Evolutionary conservation across 2,329 filamentous ascomycete genomes (phyloP), one percentile per base, ranked within the genome.

Genomic region (Sporothrix euskadiensis): DNA sequence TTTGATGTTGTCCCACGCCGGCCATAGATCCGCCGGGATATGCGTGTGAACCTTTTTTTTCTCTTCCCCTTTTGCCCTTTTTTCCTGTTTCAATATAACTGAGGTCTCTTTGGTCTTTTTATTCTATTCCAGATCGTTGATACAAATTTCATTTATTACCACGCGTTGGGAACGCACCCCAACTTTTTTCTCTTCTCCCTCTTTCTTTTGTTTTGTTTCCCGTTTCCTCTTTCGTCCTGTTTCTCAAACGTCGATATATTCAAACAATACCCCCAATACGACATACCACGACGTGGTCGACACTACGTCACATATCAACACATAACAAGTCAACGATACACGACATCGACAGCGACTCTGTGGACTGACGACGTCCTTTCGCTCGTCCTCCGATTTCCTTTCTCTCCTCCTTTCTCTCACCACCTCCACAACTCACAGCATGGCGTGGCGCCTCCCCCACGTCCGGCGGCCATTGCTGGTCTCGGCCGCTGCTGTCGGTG

Each of bases 401-500:
- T 41, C 22, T 44, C 65, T 8, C 19, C 26, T 35, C 26, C 26
- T 26, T 26, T 16, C 44, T 26, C 61, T 19, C 32, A 63, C 54
- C 9, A 10, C 30, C 47, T 32, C 49, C 65, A 44, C 44, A 26
- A 30, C 30, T 22, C 59, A 56, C 52, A 59, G 9, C 30, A 74
- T 74, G 73, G 73, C 73, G 9, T 70, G 63, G 65, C 70, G 70
- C 54, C 52, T 69, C 44, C 22, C 70, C 10, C 68, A 22, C 41
- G 61, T 68, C 22, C 70, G 70, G 70, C 70, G 73, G 35, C 73
- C 73, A 32, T 22, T 72, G 54, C 32, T 74, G 54, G 57, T 66
- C 47, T 72, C 70, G 35, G 73, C 73, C 7, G 70, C 73, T 19
- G 73, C 73, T 4, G 61, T 69, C 19, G 71, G 68, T 41, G 71